These are phyloP conservation scores for Trametes sp. DNA, from an alignment of 1,284 basidiomycete species.

Conservation along the genomic window DNA sequence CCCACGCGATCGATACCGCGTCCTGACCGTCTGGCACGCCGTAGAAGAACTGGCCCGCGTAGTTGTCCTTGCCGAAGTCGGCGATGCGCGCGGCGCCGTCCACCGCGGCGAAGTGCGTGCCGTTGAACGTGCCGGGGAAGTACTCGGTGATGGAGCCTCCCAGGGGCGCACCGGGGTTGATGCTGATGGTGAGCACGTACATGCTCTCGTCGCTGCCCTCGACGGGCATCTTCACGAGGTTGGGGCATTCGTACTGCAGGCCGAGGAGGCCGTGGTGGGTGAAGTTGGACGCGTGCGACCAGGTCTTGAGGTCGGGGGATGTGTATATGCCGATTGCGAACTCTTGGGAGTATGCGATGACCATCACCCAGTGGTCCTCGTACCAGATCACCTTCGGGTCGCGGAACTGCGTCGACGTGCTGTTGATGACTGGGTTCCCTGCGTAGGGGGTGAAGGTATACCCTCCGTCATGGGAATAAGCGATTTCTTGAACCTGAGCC, in stretches of 20 bases:
- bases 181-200: slow-evolving; percentile 26
- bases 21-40: slow-evolving; percentile 19
- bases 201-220: slow-evolving; percentile 12
- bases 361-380: slow-evolving; percentile 26
- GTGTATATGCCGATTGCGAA: slow-evolving; percentile 27
- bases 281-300: slow-evolving; percentile 29
- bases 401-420: slow-evolving; percentile 26
- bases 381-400: slow-evolving; percentile 32
- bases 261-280: slow-evolving; percentile 20
- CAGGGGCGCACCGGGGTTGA: slow-evolving; percentile 26
- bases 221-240: slow-evolving; percentile 27
- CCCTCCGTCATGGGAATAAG: slow-evolving; percentile 29
- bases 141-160: slow-evolving; percentile 27
- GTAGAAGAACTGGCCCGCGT: slow-evolving; percentile 30
- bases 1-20: slow-evolving; percentile 26
- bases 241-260: slow-evolving; percentile 27
- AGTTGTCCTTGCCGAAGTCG: slow-evolving; percentile 32
- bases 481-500: slow-evolving; percentile 26
- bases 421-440: slow-evolving; percentile 27
- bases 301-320: slow-evolving; percentile 24
- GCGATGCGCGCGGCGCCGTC: slow-evolving; percentile 20
- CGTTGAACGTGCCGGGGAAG: slow-evolving; percentile 29
- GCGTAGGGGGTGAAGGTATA: slow-evolving; percentile 25
- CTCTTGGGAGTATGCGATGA: slow-evolving; percentile 22
- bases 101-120: slow-evolving; percentile 25